These are phyloP conservation scores for Phaseolus coccineus DNA, from an alignment of 331 rosid genomes.

Conservation along the genomic window DNA sequence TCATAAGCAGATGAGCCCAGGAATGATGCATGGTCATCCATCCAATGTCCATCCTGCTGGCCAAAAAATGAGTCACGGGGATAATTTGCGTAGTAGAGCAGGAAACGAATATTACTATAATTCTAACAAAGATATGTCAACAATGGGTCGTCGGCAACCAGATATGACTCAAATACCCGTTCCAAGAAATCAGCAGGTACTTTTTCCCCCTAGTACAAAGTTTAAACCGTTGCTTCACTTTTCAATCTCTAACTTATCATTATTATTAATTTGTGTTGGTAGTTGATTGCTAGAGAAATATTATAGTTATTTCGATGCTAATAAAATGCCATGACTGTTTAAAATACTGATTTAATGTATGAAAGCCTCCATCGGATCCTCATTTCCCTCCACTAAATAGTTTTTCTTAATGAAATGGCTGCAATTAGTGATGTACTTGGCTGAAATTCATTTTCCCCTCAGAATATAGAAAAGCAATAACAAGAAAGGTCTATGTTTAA, in stretches of 20 bases:
- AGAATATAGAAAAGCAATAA: background rate
- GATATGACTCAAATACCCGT: conserved; percentile 74
- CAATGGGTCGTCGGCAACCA: conserved; percentile 70
- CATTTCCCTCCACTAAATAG: background rate
- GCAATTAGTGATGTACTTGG: background rate
- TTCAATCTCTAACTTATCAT: conserved; percentile 6
- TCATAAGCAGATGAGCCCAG: conserved; percentile 73
- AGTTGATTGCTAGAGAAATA: conserved; percentile 2
- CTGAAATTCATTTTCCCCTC: conserved; percentile 20
- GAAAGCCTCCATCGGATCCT: background rate
- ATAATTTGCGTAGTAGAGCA: conserved; percentile 60
- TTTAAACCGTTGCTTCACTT: conserved; percentile 3
- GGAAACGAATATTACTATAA: conserved; percentile 75
- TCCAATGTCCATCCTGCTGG: conserved; percentile 63
- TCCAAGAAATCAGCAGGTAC: conserved; percentile 81
- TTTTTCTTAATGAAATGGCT: conserved; percentile 3
- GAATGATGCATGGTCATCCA: conserved; percentile 72
- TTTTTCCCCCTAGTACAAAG: background rate
- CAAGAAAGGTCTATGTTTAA: background rate
- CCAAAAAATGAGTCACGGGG: conserved; percentile 65
- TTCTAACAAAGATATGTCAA: conserved; percentile 66
- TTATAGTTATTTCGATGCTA: conserved; percentile 7
- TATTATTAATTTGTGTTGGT: background rate
- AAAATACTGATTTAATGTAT: conserved; percentile 12
- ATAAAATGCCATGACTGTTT: background rate